Evolutionary conservation across 805 yeast species (phyloP).

Genomic region (Hanseniaspora thailandica): DNA sequence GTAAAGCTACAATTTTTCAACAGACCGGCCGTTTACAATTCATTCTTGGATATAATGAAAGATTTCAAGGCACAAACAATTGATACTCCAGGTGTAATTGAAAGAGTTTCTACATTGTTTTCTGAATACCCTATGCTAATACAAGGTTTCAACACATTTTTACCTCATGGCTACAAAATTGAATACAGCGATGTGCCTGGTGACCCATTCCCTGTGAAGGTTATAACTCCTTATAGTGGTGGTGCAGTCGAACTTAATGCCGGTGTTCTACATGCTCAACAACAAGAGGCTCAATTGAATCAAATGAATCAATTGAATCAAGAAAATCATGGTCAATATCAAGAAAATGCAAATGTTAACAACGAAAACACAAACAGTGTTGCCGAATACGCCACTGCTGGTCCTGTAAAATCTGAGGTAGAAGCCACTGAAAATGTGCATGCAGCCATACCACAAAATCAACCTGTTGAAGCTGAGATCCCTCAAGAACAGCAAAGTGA

Average conservation of each 20-base stretch:
- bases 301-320: conserved; percentile 19
- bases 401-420: neutral
- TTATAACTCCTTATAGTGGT: conserved; percentile 90
- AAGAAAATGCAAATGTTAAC: conserved; percentile 1
- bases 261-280: conserved; percentile 23
- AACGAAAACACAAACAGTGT: neutral
- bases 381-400: neutral
- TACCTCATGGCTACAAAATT: conserved; percentile 92
- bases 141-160: conserved; percentile 93
- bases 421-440: neutral
- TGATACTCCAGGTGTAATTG: conserved; percentile 97
- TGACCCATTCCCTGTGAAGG: conserved; percentile 85
- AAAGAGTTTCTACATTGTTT: conserved; percentile 80
- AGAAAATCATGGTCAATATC: conserved; percentile 13
- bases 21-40: conserved; percentile 92
- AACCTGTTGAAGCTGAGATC: neutral
- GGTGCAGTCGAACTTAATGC: conserved; percentile 15
- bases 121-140: conserved; percentile 87
- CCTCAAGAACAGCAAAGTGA: conserved; percentile 37
- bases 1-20: conserved; percentile 84
- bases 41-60: conserved; percentile 94
- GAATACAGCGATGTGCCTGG: conserved; percentile 82
- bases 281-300: conserved; percentile 23
- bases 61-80: conserved; percentile 93
- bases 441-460: neutral